A percentile compares a stretch with the other conserved stretches of the same genome.
These are phyloP conservation scores for Rhizopus delemar DNA, from an alignment of 371 early-diverging fungal genomes.

Conservation along the genomic window DNA sequence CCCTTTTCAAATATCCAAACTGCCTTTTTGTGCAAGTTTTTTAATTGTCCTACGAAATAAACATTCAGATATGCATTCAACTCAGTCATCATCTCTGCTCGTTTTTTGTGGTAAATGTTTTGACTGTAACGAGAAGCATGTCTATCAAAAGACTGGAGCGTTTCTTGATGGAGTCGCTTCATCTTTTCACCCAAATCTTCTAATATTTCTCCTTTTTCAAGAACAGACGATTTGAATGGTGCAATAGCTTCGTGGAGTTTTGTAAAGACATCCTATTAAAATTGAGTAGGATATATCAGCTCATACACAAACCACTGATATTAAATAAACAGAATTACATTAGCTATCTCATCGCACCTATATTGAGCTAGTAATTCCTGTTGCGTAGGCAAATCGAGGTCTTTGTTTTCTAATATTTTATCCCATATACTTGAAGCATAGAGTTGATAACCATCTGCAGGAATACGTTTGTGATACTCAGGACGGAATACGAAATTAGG, in stretches of 20 bases:
- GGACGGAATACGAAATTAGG: slow-evolving; percentile 84
- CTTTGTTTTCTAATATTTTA: slow-evolving; percentile 90
- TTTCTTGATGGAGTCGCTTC: slow-evolving; percentile 55
- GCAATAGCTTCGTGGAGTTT: slow-evolving; percentile 65
- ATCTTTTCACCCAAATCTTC: slow-evolving; percentile 75
- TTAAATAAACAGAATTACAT: slow-evolving; percentile 28
- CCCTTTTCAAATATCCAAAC: slow-evolving; percentile 61
- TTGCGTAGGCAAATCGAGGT: slow-evolving; percentile 97
- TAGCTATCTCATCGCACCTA: slow-evolving; percentile 97
- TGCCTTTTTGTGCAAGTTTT: slow-evolving; percentile 78
- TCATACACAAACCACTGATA: too few relatives aligned
- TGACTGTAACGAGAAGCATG: slow-evolving; percentile 89
- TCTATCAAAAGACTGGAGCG: slow-evolving; percentile 79
- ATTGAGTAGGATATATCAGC: background rate
- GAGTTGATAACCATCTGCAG: slow-evolving; percentile 91
- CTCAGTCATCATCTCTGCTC: slow-evolving; percentile 74
- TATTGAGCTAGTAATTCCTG: slow-evolving; percentile 96
- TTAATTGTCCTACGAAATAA: slow-evolving; percentile 82
- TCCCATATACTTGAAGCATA: slow-evolving; percentile 94
- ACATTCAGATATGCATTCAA: slow-evolving; percentile 78
- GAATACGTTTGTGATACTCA: slow-evolving; percentile 88
- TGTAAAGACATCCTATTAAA: slow-evolving; percentile 62
- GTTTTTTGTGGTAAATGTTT: slow-evolving; percentile 88
- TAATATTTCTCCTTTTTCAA: slow-evolving; percentile 79
- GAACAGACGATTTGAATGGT: slow-evolving; percentile 59